These are phyloP conservation scores for Pseudogymnoascus sp. DNA, from an alignment of 2,329 filamentous ascomycete species.

Conservation along the genomic window DNA sequence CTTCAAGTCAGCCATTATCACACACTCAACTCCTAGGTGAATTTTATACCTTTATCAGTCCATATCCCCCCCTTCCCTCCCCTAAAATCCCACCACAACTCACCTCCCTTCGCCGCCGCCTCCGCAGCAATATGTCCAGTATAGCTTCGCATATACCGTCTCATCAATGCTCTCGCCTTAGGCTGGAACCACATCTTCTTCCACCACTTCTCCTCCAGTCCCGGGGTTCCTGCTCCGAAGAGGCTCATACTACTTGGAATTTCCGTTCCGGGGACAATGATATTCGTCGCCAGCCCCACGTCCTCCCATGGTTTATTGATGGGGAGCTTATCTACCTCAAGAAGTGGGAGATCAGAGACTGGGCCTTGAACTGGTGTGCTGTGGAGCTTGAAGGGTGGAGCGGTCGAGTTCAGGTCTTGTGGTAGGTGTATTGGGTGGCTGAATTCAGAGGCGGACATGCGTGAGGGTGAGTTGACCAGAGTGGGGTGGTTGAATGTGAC, in stretches of 20 bases:
- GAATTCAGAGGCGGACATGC: slow-evolving; percentile 8
- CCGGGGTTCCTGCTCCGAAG: neutral
- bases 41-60: slow-evolving; percentile 33
- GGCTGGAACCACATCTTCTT: slow-evolving; percentile 39
- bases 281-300: slow-evolving; percentile 12
- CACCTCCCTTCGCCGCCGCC: slow-evolving; percentile 36
- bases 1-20: neutral
- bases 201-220: slow-evolving; percentile 30
- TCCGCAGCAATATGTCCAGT: slow-evolving; percentile 35
- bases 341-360: slow-evolving; percentile 5
- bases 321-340: slow-evolving; percentile 13
- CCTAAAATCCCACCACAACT: slow-evolving; percentile 39
- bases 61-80: slow-evolving; percentile 46
- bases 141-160: slow-evolving; percentile 37
- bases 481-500: slow-evolving; percentile 15
- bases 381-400: slow-evolving; percentile 12
- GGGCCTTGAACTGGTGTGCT: neutral
- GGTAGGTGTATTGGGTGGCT: slow-evolving; percentile 14
- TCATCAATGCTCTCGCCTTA: slow-evolving; percentile 39
- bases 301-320: slow-evolving; percentile 9
- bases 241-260: slow-evolving; percentile 11
- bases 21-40: neutral
- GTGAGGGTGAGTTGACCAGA: slow-evolving; percentile 11
- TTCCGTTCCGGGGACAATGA: slow-evolving; percentile 6
- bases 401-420: slow-evolving; percentile 12